These are phyloP conservation scores for Stromatinia cepivora DNA, from an alignment of 2,329 filamentous ascomycete species.

Conservation along the genomic window DNA sequence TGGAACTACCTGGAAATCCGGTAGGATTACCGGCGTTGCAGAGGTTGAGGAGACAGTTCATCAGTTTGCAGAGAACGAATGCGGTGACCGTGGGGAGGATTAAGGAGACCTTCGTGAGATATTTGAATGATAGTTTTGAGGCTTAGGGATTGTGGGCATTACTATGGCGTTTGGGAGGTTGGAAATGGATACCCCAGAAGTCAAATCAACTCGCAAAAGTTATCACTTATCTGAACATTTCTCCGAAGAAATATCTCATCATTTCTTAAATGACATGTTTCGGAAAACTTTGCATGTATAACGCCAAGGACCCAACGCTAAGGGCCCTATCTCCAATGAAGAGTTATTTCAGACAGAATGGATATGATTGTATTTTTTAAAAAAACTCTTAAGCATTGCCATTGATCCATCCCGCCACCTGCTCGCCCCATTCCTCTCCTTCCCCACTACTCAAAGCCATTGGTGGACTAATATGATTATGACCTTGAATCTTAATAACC, in stretches of 20 bases:
- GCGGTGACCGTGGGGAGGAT: conserved; percentile 56
- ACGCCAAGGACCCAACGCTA: neutral
- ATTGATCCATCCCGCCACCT: conserved; percentile 37
- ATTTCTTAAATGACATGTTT: neutral
- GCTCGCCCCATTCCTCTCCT: conserved; percentile 38
- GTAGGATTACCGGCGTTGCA: conserved; percentile 75
- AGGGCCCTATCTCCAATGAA: neutral
- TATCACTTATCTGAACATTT: neutral
- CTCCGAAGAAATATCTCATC: neutral
- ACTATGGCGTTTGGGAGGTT: conserved; percentile 20
- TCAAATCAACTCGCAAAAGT: neutral
- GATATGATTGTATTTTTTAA: neutral
- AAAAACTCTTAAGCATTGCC: neutral
- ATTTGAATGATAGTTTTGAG: conserved; percentile 65
- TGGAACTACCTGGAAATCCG: conserved; percentile 66
- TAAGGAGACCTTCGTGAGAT: conserved; percentile 63
- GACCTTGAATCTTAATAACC: conserved; percentile 31
- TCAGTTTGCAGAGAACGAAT: conserved; percentile 72
- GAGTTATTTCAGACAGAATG: neutral
- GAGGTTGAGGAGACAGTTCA: conserved; percentile 73
- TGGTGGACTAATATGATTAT: conserved; percentile 40
- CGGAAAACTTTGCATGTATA: neutral
- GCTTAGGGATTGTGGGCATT: conserved; percentile 10
- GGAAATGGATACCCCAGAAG: conserved; percentile 28
- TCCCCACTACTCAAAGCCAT: conserved; percentile 35